Evolutionary conservation across 805 yeast species (phyloP), one percentile per base, ranked within the genome.

Genomic region (Priceomyces fermenticarens): DNA sequence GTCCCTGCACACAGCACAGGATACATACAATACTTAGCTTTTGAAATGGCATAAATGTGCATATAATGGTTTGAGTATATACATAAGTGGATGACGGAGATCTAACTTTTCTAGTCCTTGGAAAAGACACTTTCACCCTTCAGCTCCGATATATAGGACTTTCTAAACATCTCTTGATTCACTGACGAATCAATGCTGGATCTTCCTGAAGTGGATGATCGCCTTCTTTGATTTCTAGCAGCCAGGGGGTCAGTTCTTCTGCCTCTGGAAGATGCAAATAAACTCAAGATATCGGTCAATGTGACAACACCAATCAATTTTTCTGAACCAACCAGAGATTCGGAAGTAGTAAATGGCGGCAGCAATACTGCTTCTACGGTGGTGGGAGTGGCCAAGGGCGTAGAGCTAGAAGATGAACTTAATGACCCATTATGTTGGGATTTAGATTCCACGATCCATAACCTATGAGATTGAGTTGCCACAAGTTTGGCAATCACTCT

Each of bases 401-500:
- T 31, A 8, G 40, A 35, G 27, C 42, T 35, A 11, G 48, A 39
- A 3, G 43, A 17, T 3, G 45, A 36, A 16, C 41, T 38, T 7
- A 30, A 30, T 3, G 38, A 38, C 25, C 31, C 15, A 30, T 25
- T 38, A 16, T 39, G 42, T 11, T 33, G 30, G 10, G 40, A 23
- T 35, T 58, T 50, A 9, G 58, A 41, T 49, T 81, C 85, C 13
- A 85, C 90, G 36, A 86, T 80, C 93, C 93, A 85, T 41, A 86
- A 66, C 60, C 99, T 77, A 65, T 91, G 99, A 2, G 96, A 80
- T 61, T 84, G 83, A 1, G 99, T 91, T 4, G 99, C 98, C 10
- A 91, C 98, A 51, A 91, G 71, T 61, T 93, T 91, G 27, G 98
- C 98, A 55, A 93, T 77, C 7, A 95, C 88, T 60, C 96, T 78